A percentile compares a stretch with the other conserved stretches of the same genome.
Evolutionary conservation across 192 early-diverging fungal species (phyloP).

Genomic region (Allomyces arbusculus): DNA sequence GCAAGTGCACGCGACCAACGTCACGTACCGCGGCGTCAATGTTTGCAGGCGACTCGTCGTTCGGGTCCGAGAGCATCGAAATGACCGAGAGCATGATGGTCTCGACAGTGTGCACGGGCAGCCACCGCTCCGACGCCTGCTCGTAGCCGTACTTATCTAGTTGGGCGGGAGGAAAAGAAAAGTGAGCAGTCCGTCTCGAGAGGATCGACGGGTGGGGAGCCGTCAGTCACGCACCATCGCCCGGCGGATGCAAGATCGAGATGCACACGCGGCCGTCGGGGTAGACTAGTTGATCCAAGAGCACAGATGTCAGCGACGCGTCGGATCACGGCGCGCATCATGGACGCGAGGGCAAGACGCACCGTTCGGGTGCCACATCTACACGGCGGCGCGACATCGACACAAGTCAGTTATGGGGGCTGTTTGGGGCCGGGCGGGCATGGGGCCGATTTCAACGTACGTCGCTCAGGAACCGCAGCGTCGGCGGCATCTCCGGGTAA

Average conservation of each 20-base stretch:
- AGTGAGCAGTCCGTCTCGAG: background rate
- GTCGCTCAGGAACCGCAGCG: constrained; percentile 52
- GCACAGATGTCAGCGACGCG: background rate
- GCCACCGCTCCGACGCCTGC: constrained; percentile 73
- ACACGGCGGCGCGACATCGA: too few species aligned
- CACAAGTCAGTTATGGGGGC: too few species aligned
- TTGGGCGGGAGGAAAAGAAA: constrained; percentile 33
- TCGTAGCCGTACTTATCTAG: constrained; percentile 91
- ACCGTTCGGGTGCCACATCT: constrained; percentile 92
- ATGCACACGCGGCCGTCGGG: constrained; percentile 81
- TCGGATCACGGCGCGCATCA: background rate
- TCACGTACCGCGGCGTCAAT: constrained; percentile 70
- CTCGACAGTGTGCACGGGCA: constrained; percentile 87
- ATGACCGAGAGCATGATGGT: constrained; percentile 78
- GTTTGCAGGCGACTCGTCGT: constrained; percentile 89
- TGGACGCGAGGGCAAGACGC: constrained; percentile 1
- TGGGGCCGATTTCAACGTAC: too few species aligned
- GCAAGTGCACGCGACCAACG: constrained; percentile 1
- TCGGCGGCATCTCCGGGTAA: constrained; percentile 79
- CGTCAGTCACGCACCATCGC: background rate
- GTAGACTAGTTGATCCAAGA: constrained; percentile 35
- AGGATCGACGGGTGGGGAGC: background rate
- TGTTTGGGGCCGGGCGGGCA: too few species aligned
- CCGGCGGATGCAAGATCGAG: constrained; percentile 65
- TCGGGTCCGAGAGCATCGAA: constrained; percentile 76